Evolutionary conservation across 305 asterid species (phyloP), one percentile per base, ranked within the genome.

Genomic region (Striga hermonthica): DNA sequence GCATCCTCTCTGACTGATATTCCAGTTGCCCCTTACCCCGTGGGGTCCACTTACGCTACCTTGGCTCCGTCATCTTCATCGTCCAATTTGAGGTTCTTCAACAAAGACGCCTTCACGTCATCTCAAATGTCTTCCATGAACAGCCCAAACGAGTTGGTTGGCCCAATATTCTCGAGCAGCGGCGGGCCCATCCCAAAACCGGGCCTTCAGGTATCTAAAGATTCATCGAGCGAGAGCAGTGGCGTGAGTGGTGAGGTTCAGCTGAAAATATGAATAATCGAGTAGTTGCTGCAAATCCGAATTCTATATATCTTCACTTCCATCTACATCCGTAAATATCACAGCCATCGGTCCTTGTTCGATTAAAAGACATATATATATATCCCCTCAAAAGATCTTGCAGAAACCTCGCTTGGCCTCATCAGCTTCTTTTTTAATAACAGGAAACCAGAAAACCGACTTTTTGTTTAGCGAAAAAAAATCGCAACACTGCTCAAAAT

Each of bases 11-110:
- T 92, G 47, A 78, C 88, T 12, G 94, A 89, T 64, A 83, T 86
- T 88, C 93, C 94, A 1, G 93, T 92, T 58, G 95, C 94, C 66
- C 98, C 96, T 43, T 84, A 84, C 69, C 95, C 97, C 0, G 86
- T 85, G 72, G 96, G 96, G 14, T 81, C 90, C 16, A 82, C 90
- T 4, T 70, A 52, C 31, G 86, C 91, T 62, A 89, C 87, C 53
- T 56, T 87, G 80, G 96, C 96, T 63, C 95, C 97, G 56, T 79
- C 93, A 6, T 89, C 86, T 53, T 89, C 89, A 0, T 89, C 98
- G 9, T 81, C 95, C 9, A 83, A 87, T 79, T 70, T 86, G 74
- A 80, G 85, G 84, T 91, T 86, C 3, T 68, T 76, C 76, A 81
- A 59, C 83, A 81, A 72, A 78, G 92, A 84, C n/a, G 50, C 76